Evolutionary conservation across 192 early-diverging fungal species (phyloP), one percentile per base, ranked within the genome.

Genomic region (Phlyctochytrium planicorne): DNA sequence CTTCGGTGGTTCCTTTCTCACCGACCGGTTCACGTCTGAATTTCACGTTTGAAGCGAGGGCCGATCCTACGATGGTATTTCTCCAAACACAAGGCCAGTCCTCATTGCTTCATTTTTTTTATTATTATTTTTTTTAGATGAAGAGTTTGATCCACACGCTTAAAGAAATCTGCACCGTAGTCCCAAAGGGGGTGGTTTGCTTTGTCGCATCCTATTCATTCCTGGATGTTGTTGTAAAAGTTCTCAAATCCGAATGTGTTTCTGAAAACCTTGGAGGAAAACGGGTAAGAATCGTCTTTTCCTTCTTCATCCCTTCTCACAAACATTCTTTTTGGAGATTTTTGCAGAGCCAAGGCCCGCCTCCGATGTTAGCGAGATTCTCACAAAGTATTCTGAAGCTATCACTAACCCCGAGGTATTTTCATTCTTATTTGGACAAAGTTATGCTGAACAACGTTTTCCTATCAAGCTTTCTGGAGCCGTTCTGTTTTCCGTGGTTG

Each of bases 191-290:
- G 2, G 75, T 97, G 3, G 92, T 97, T 1, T 89, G 88, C 32
- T 98, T 97, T 62, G 93, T 98, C 65, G 82, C 89, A 0, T 93
- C 91, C 0, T 95, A 94, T 62, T 69, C 83, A 14, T 90, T 91
- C 57, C 82, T 97, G 59, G 86, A 90, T 4, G 60, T 72, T 32
- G 87, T 91, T 14, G 62, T 75, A 25, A 40, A 70, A 4, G 71
- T 47, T 77, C 12, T 96, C 90, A 90, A 40, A 66, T n/a, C 50
- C 32, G 0, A 60, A 70, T 0, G 76, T 78, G 2, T 67, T 88
- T 25, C 36, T 85, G 10, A 83, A 94, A 32, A 68, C 74, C 0
- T 71, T 66, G 30, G 81, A 82, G 40, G 40, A 30, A 94, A 94
- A 67, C 72, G 78, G 77, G 86, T 88, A 64, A 0, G 52, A 2